Evolutionary conservation across 1,284 basidiomycete species (phyloP), one percentile per base, ranked within the genome.

Genomic region (Malassezia sympodialis): DNA sequence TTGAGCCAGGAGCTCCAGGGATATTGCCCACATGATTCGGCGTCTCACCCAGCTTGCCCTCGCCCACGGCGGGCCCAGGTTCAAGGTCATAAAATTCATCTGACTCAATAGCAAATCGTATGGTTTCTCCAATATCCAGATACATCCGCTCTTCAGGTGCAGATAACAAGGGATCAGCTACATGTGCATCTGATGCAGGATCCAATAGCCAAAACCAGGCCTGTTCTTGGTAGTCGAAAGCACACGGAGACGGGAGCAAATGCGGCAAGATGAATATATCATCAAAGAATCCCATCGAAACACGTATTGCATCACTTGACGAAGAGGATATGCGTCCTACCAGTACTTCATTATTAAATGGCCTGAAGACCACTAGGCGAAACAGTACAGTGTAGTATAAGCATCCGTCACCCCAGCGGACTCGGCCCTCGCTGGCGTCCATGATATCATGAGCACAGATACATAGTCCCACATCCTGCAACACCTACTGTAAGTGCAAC

Each of bases 321-420:
- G 65, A 66, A 0, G 62, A 65, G 66, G 87, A 84, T 15, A 96
- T 87, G 75, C 84, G 88, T 24, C 87, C 91, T 1, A 91, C 78
- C 19, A 96, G 80, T 1, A 96, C 86, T 75, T 98, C 90, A 1
- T 88, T 87, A 0, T 83, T 78, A 70, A 94, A 94, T 0, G 93
- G 93, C 61, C 90, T 80, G 74, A 96, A 96, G 3, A 96, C 83
- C 41, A 91, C 83, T 68, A 96, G 76, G 41, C 91, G 80, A 73
- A 96, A 94, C 2, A 85, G 81, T n/a, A 87, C 90, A 79, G 88
- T 89, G 75, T 96, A 90, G 84, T 89, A 96, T 68, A 93, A 79
- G 72, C 85, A 85, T 0, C 93, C 93, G 75, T 98, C 93, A 0
- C 91, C 91, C 74, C 93, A 94, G 26, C 90, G 81, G 10, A 96